phyloP scores from a whole-genome alignment of 2,329 filamentous ascomycete genomes.

The Teratosphaeria destructans region DNA sequence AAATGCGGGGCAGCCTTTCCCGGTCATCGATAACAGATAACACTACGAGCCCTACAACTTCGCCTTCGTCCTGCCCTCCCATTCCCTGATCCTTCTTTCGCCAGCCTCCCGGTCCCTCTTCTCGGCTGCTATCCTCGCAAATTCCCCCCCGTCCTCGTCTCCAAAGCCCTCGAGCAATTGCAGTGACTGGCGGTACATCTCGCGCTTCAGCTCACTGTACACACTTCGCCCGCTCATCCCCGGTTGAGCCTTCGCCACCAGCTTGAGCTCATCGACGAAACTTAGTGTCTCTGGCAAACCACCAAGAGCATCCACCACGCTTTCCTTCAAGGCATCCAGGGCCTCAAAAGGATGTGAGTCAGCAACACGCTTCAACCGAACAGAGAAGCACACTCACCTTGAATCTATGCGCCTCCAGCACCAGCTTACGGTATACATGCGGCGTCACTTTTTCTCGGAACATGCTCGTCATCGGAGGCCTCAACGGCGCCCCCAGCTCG shows the following conservation, averaged over 20 bases:
- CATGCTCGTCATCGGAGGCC: conserved; percentile 61
- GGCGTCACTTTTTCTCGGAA: conserved; percentile 59
- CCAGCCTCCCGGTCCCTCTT: conserved; percentile 24
- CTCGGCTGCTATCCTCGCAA: conserved; percentile 3
- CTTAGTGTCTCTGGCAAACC: conserved; percentile 52
- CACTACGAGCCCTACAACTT: conserved; percentile 13
- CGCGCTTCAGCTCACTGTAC: conserved; percentile 61
- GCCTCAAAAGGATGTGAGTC: conserved; percentile 26
- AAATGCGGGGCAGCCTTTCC: too few species aligned
- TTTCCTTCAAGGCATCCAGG: conserved; percentile 51
- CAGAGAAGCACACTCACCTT: conserved; percentile 19
- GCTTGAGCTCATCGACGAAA: conserved; percentile 48
- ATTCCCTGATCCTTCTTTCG: conserved; percentile 16
- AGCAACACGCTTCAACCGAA: neutral
- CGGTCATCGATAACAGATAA: neutral
- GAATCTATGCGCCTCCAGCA: conserved; percentile 65
- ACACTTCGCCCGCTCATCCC: conserved; percentile 44
- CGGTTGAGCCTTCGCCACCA: conserved; percentile 47
- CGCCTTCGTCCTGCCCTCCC: conserved; percentile 15
- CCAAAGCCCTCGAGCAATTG: conserved; percentile 41
- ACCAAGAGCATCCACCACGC: conserved; percentile 59
- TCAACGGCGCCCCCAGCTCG: conserved; percentile 66
- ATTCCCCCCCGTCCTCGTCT: conserved; percentile 28
- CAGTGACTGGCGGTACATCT: conserved; percentile 62
- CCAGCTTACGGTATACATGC: conserved; percentile 49